These are phyloP conservation scores for Globisporangium cylindrosporum DNA, from an alignment of 352 stramenopile species.

Conservation along the genomic window DNA sequence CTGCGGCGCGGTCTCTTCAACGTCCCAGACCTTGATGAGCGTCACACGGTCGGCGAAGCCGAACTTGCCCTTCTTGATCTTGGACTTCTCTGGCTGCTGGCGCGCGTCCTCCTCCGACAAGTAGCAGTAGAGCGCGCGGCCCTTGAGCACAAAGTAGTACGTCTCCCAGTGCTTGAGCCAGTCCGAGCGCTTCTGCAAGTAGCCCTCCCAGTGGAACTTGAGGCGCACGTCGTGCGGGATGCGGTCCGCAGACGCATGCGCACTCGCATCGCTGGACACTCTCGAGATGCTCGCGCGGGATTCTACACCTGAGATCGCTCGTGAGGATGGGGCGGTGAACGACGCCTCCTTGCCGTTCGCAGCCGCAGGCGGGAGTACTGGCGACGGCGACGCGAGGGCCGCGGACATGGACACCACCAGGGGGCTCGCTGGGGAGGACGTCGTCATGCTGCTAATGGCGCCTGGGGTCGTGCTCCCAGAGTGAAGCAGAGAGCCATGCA, in stretches of 20 bases:
- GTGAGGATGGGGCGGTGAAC: neutral
- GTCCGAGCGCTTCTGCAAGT: constrained; percentile 86
- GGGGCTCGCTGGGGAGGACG: constrained; percentile 15
- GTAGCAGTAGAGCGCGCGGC: constrained; percentile 77
- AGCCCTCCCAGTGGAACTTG: constrained; percentile 79
- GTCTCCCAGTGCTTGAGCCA: constrained; percentile 90
- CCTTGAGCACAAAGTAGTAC: constrained; percentile 83
- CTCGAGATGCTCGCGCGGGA: neutral
- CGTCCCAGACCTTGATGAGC: constrained; percentile 69
- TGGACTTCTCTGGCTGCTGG: constrained; percentile 77
- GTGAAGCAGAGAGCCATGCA: neutral
- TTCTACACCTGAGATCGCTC: neutral
- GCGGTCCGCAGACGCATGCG: neutral
- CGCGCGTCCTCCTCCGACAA: constrained; percentile 77
- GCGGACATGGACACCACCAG: constrained; percentile 7
- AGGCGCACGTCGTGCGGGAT: constrained; percentile 40
- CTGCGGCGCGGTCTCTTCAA: constrained; percentile 42
- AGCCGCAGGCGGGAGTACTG: neutral
- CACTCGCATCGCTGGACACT: constrained; percentile 3
- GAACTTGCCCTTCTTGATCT: constrained; percentile 89
- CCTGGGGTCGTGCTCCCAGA: neutral
- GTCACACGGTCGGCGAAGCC: constrained; percentile 78
- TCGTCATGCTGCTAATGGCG: constrained; percentile 1
- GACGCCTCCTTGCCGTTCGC: neutral
- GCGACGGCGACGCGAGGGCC: neutral